phyloP scores from a whole-genome alignment of 2,329 filamentous ascomycete species.

The Mariannaea sp. region DNA sequence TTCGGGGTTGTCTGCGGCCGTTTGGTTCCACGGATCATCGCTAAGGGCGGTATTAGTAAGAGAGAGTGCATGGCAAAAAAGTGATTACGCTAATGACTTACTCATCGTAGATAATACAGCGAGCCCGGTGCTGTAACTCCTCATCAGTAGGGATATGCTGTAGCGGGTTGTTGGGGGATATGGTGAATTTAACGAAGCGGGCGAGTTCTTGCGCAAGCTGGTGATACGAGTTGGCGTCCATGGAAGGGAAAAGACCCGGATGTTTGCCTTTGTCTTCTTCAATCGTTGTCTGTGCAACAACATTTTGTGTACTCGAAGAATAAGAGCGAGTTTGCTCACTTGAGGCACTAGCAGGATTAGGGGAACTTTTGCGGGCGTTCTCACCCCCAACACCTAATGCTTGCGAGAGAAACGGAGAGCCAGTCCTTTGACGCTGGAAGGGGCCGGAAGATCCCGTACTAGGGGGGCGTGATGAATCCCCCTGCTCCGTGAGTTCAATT shows the following conservation, averaged over 20 bases:
- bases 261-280: background rate
- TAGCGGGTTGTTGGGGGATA: constrained; percentile 24
- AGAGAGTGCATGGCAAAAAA: too few species aligned
- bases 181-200: constrained; percentile 19
- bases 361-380: background rate
- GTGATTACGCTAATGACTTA: too few species aligned
- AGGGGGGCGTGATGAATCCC: background rate
- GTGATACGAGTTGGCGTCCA: constrained; percentile 9
- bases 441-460: background rate
- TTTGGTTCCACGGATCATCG: constrained; percentile 28
- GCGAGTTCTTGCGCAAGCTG: constrained; percentile 18
- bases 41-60: background rate
- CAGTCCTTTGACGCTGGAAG: constrained; percentile 9
- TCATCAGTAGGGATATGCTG: constrained; percentile 22
- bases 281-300: background rate
- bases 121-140: constrained; percentile 20
- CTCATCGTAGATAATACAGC: constrained; percentile 18
- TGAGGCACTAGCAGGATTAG: background rate
- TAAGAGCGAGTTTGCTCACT: too few species aligned
- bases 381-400: background rate
- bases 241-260: background rate
- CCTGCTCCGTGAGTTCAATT: constrained; percentile 7
- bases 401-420: background rate
- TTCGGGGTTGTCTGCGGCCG: constrained; percentile 30
- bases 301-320: background rate